Evolutionary conservation across 768 basidiomycete genomes (phyloP).

Genomic region (Amanita pseudoporphyria): DNA sequence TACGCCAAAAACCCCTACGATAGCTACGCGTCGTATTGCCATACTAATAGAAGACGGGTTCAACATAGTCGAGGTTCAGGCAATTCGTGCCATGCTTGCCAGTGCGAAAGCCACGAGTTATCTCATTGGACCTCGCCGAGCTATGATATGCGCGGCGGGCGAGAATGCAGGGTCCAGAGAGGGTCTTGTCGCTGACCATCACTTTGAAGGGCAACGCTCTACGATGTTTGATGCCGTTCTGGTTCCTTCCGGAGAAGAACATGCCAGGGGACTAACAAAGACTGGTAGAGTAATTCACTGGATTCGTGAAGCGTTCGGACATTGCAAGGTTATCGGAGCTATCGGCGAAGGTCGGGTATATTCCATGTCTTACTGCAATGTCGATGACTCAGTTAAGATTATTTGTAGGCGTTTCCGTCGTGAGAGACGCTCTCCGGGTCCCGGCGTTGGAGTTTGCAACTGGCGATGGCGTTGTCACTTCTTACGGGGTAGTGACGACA

Average conservation of each 20-base stretch:
- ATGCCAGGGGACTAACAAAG: conserved; percentile 44
- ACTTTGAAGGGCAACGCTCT: conserved; percentile 70
- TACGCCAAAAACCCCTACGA: conserved; percentile 44
- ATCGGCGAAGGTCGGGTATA: conserved; percentile 52
- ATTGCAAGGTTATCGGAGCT: conserved; percentile 76
- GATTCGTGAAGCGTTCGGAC: conserved; percentile 78
- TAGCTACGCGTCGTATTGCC: conserved; percentile 63
- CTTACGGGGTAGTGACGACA: conserved; percentile 52
- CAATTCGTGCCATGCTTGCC: conserved; percentile 43
- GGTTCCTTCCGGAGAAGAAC: conserved; percentile 61
- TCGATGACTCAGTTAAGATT: background rate
- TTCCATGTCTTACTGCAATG: background rate
- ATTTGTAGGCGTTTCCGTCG: conserved; percentile 30
- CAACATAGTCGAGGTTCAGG: conserved; percentile 46
- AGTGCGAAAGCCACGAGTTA: conserved; percentile 48
- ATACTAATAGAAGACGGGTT: conserved; percentile 73
- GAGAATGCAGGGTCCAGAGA: conserved; percentile 16
- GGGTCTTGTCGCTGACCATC: conserved; percentile 50
- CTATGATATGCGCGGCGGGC: conserved; percentile 31
- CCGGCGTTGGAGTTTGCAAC: conserved; percentile 33
- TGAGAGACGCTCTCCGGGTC: conserved; percentile 36
- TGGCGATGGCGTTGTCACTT: conserved; percentile 35
- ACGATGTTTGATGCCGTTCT: conserved; percentile 79
- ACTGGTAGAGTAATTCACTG: conserved; percentile 75
- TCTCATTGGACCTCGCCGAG: conserved; percentile 60